phyloP scores from a whole-genome alignment of 2,329 filamentous ascomycete genomes.

The Aspergillus oerlinghausenensis region DNA sequence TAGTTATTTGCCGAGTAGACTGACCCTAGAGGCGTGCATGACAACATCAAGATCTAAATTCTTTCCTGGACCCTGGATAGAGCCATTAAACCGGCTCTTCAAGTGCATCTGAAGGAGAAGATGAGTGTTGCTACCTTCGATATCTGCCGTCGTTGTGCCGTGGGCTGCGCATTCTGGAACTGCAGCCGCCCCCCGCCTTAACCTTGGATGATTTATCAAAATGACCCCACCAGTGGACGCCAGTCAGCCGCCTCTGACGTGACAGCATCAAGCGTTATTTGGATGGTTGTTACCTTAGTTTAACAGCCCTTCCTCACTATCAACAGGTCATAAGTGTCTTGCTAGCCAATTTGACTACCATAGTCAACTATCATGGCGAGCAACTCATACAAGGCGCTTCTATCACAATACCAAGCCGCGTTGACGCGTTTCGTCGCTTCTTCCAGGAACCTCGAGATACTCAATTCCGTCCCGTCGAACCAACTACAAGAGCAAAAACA shows the following conservation, averaged over 20 bases:
- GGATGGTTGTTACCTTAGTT: not conserved
- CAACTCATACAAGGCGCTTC: slow-evolving; percentile 26
- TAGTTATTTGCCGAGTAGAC: not conserved
- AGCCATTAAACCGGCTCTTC: not conserved
- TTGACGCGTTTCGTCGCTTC: slow-evolving; percentile 43
- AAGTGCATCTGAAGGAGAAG: not conserved
- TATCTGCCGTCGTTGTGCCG: not conserved
- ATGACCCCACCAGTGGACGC: not conserved
- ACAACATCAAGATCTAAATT: too few species aligned
- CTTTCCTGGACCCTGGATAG: not conserved
- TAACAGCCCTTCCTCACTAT: not conserved
- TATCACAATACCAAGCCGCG: slow-evolving; percentile 35
- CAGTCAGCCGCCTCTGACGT: not conserved
- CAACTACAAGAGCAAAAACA: not conserved
- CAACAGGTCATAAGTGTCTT: not conserved
- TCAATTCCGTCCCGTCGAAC: slow-evolving; percentile 19
- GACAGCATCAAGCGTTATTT: not conserved
- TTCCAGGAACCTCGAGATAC: slow-evolving; percentile 28
- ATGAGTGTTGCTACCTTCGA: not conserved
- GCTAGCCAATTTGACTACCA: not conserved
- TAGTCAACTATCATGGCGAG: slow-evolving; percentile 7
- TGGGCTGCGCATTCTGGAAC: not conserved
- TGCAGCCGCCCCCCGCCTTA: not conserved
- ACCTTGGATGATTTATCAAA: not conserved
- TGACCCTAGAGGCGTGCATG: not conserved